A percentile compares a stretch with the other conserved stretches of the same genome.
phyloP scores from a whole-genome alignment of 768 basidiomycete species.

The Terana coerulea region DNA sequence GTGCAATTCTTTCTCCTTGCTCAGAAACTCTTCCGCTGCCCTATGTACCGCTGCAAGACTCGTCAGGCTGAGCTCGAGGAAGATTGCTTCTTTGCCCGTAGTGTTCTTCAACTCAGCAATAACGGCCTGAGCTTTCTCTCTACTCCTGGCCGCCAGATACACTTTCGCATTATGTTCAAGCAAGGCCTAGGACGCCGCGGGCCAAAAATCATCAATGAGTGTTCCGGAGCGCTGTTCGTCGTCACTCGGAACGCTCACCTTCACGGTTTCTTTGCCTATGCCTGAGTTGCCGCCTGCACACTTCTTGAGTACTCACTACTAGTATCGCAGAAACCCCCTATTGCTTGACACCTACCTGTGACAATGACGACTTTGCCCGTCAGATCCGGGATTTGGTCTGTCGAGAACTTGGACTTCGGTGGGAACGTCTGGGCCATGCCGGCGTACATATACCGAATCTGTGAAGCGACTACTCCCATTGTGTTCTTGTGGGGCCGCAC shows the following conservation, averaged over 20 bases:
- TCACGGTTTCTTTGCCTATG: conserved; percentile 56
- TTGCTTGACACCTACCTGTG: conserved; percentile 26
- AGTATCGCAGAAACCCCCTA: not conserved
- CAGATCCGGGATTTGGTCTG: conserved; percentile 44
- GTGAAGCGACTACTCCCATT: conserved; percentile 1
- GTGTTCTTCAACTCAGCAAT: conserved; percentile 47
- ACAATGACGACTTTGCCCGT: conserved; percentile 32
- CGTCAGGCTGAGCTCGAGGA: conserved; percentile 41
- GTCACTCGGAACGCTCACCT: conserved; percentile 29
- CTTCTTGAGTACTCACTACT: not conserved
- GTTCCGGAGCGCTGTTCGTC: not conserved
- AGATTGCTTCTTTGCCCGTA: conserved; percentile 41
- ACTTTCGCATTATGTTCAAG: conserved; percentile 62
- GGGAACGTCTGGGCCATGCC: conserved; percentile 46
- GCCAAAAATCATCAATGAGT: not conserved
- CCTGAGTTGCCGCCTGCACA: conserved; percentile 31
- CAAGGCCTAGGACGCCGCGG: conserved; percentile 36
- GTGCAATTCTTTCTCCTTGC: conserved; percentile 44
- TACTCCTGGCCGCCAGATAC: conserved; percentile 52
- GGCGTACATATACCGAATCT: conserved; percentile 31
- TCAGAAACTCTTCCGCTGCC: conserved; percentile 38
- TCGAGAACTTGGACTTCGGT: conserved; percentile 19
- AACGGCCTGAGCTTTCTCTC: conserved; percentile 42
- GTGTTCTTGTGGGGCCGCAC: not conserved
- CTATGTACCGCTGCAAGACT: conserved; percentile 33